Conservation (phyloP, 73 alveolate genomes). For the Uronychia setigera region DNA sequence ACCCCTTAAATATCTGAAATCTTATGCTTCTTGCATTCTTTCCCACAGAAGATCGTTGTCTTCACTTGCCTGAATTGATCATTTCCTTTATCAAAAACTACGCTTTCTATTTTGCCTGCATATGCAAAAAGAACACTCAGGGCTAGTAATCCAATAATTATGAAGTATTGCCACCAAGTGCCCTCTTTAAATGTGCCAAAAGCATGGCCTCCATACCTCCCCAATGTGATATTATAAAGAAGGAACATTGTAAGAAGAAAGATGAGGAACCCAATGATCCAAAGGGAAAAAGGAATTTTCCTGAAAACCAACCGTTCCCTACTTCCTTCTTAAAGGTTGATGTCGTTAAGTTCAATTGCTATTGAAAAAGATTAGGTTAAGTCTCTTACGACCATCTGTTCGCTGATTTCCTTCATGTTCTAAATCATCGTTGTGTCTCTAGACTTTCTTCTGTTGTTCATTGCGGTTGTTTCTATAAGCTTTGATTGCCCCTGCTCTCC, state of each 20-base stretch:
- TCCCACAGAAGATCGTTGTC: slow-evolving; percentile 34
- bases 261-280: slow-evolving; percentile 58
- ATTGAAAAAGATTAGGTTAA: too few relatives aligned
- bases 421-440: too few relatives aligned
- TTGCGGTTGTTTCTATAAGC: too few relatives aligned
- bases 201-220: slow-evolving; percentile 20
- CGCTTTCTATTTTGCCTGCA: slow-evolving; percentile 61
- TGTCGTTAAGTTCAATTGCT: slow-evolving; percentile 26
- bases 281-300: slow-evolving; percentile 49
- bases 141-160: slow-evolving; percentile 14
- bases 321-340: slow-evolving; percentile 41
- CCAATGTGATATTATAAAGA: slow-evolving; percentile 42
- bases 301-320: slow-evolving; percentile 46
- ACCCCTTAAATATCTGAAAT: slow-evolving; percentile 34
- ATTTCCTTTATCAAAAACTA: slow-evolving; percentile 32
- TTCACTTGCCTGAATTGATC: slow-evolving; percentile 26
- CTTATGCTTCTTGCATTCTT: slow-evolving; percentile 1
- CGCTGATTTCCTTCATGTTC: too few relatives aligned
- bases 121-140: slow-evolving; percentile 27
- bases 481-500: too few relatives aligned
- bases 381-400: too few relatives aligned
- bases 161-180: slow-evolving; percentile 60
- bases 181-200: slow-evolving; percentile 19
- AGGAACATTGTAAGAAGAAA: slow-evolving; percentile 22
- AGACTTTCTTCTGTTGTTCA: too few relatives aligned